Evolutionary conservation across 768 basidiomycete genomes (phyloP).

Genomic region (Sporobolomyces roseus): DNA sequence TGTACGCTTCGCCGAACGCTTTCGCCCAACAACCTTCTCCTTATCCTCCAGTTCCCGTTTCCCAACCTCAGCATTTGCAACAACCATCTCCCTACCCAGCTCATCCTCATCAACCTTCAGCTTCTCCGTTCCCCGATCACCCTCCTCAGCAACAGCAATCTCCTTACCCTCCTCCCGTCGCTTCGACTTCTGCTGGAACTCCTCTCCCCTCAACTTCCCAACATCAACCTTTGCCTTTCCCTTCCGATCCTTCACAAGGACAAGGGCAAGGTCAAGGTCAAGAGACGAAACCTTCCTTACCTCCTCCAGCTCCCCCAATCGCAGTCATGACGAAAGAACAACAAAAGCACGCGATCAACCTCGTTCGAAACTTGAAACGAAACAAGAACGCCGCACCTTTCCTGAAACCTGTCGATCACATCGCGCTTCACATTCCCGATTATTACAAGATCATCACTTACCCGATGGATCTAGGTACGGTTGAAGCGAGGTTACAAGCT

Average conservation of each 20-base stretch:
- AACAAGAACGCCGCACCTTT: conserved; percentile 78
- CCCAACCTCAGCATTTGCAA: not conserved
- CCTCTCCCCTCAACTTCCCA: not conserved
- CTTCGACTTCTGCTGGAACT: not conserved
- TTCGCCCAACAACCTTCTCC: not conserved
- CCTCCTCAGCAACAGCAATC: not conserved
- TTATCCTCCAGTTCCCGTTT: not conserved
- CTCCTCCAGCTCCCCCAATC: conserved; percentile 23
- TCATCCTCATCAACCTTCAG: not conserved
- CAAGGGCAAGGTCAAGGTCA: not conserved
- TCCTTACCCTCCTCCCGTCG: conserved; percentile 3
- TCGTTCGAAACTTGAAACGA: conserved; percentile 78
- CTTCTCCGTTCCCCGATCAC: not conserved
- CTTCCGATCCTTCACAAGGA: conserved; percentile 3
- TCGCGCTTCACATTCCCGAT: conserved; percentile 67
- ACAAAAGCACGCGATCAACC: conserved; percentile 71
- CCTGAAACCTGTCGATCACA: conserved; percentile 78
- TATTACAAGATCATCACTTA: conserved; percentile 79
- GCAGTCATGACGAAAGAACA: conserved; percentile 60
- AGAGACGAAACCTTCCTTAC: not conserved
- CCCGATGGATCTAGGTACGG: conserved; percentile 91
- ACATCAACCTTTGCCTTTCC: too few relatives aligned
- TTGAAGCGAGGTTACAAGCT: conserved; percentile 74
- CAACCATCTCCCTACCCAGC: not conserved
- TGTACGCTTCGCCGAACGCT: conserved; percentile 11